phyloP scores from a whole-genome alignment of 1,284 basidiomycete genomes.

The Cryptococcus hybrid region DNA sequence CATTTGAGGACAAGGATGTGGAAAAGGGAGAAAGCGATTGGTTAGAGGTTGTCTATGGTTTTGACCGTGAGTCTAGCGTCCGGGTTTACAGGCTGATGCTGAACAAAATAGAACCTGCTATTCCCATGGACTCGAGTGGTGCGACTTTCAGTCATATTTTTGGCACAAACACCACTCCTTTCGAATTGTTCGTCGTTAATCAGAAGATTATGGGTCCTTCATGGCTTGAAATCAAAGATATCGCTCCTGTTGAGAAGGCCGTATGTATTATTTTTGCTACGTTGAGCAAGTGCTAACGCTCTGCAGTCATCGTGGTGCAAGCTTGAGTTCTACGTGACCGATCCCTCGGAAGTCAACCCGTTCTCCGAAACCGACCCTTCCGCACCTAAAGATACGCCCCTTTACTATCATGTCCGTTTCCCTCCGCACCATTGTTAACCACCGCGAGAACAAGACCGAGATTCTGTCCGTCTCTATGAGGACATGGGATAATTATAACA shows the following conservation, averaged over 20 bases:
- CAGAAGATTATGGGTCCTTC: conserved; percentile 99
- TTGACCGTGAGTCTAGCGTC: conserved; percentile 64
- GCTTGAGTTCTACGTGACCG: conserved; percentile 77
- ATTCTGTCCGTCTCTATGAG: conserved; percentile 81
- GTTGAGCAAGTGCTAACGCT: not conserved
- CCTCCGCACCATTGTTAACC: conserved; percentile 89
- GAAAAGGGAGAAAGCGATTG: conserved; percentile 78
- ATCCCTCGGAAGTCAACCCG: conserved; percentile 86
- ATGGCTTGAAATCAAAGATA: conserved; percentile 84
- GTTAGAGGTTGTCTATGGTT: conserved; percentile 89
- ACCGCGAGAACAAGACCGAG: conserved; percentile 90
- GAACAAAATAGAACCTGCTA: conserved; percentile 56
- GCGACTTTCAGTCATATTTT: conserved; percentile 84
- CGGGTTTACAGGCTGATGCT: too few species aligned
- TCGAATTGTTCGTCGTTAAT: conserved; percentile 93
- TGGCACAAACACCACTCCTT: conserved; percentile 89
- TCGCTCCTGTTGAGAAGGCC: conserved; percentile 68
- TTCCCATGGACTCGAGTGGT: conserved; percentile 71
- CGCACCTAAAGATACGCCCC: conserved; percentile 79
- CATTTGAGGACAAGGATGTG: conserved; percentile 83
- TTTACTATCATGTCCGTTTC: conserved; percentile 89
- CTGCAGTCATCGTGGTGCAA: conserved; percentile 89
- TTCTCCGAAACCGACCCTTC: conserved; percentile 68
- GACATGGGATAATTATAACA: conserved; percentile 76
- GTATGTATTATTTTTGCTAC: conserved; percentile 53